Base-by-base conservation (phyloP, 2,329 filamentous ascomycete species). In the Penicillium sp. region DNA sequence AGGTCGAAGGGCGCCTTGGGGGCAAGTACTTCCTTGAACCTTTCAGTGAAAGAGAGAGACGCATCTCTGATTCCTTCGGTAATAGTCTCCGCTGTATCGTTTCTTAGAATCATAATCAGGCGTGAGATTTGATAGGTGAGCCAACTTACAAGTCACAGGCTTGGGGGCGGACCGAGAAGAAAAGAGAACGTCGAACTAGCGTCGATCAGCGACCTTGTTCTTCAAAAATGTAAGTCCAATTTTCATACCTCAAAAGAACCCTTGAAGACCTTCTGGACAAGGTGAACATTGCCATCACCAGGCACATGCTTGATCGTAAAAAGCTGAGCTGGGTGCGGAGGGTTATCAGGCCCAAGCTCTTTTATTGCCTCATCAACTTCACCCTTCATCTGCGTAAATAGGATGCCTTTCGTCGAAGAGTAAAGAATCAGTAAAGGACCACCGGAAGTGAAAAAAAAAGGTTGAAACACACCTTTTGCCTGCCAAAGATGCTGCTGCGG, bases 231-330 rank as follows among this genome's bases (percentile, higher is more conserved):
- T 4, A 33, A 4, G n/a, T 8, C 38, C 7, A 1, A 10, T 6
- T 4, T 52, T 59, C 73, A 63, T 70, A 83, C 81, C 77, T 89
- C 92, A 71, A 98, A 99, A 1, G 88, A 77, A 1, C 95, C 94
- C 69, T 93, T 86, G 69, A 97, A 98, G 2, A 93, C 87, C 79
- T 97, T 97, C 77, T 99, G 92, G 16, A 98, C 83, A 43, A 97
- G 80, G 65, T 99, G 94, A 14, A 92, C 80, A 71, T 98, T 98
- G 33, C 93, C 94, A 30, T 74, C 65, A 6, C 73, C 75, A 22
- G 73, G 74, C 13, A 78, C 77, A 74, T 96, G 89, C 48, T 82
- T 78, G 57, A 98, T 83, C 6, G 91, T 91, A 76, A 96, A 97
- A 0, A 93, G 84, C 74, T 95, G 91, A 80, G 89, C 92, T 1